phyloP scores from a whole-genome alignment of 192 early-diverging fungal genomes.

The Backusella macrospora region DNA sequence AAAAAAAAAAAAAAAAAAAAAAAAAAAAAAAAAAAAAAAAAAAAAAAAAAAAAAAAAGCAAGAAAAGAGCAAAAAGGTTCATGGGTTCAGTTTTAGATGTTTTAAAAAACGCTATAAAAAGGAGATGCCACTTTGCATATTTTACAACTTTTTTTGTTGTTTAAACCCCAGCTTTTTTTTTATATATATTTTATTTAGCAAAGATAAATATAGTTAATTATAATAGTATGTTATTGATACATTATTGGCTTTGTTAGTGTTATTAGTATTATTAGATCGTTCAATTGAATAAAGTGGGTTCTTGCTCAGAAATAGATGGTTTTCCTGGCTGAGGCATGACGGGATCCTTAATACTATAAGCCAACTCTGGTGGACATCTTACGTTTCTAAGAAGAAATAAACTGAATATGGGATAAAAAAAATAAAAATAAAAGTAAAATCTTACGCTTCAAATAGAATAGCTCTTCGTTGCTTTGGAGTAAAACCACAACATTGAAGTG shows the following conservation, averaged over 20 bases:
- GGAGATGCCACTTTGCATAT: background rate
- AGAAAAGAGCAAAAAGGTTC: background rate
- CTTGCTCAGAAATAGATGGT: too few species aligned
- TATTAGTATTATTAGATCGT: too few species aligned
- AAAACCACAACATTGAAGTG: constrained; percentile 6
- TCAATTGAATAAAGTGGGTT: too few species aligned
- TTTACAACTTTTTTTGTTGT: background rate
- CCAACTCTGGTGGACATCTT: background rate
- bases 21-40: too few species aligned
- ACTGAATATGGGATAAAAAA: background rate
- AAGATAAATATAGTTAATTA: too few species aligned
- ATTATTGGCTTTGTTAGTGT: too few species aligned
- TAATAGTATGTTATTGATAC: too few species aligned
- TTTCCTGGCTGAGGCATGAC: too few species aligned
- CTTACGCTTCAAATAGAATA: background rate
- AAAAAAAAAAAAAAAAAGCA: background rate
- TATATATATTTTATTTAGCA: background rate
- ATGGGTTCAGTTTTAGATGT: constrained; percentile 12
- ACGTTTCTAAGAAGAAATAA: background rate
- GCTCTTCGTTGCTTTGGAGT: constrained; percentile 15
- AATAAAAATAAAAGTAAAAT: too few species aligned
- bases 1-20: background rate
- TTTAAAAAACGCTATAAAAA: background rate
- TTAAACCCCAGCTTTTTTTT: too few species aligned
- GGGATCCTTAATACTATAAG: background rate